These are phyloP conservation scores for Phyllosticta citriasiana DNA, from an alignment of 2,329 filamentous ascomycete species.

Conservation along the genomic window DNA sequence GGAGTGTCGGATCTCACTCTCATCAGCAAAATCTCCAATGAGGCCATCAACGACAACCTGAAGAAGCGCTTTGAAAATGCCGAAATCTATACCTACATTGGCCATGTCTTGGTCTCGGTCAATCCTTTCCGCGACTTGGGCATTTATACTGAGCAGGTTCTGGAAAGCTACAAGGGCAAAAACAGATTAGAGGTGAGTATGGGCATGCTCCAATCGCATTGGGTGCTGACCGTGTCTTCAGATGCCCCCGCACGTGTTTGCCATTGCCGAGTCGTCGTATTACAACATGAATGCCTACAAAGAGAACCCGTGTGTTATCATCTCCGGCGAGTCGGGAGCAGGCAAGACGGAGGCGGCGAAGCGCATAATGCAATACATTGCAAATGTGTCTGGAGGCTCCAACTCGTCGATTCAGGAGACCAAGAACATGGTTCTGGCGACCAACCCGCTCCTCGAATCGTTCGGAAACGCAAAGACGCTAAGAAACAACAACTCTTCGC, in stretches of 20 bases:
- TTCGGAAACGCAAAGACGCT: slow-evolving; percentile 98
- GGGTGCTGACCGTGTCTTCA: slow-evolving; percentile 11
- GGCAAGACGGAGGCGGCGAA: slow-evolving; percentile 98
- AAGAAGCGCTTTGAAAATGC: slow-evolving; percentile 96
- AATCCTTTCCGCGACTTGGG: slow-evolving; percentile 96
- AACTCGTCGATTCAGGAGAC: slow-evolving; percentile 88
- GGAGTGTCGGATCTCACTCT: slow-evolving; percentile 95
- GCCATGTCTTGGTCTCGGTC: slow-evolving; percentile 97
- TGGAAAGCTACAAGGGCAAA: slow-evolving; percentile 92
- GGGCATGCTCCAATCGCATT: background rate
- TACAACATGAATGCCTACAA: slow-evolving; percentile 99
- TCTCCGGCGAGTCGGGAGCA: slow-evolving; percentile 94
- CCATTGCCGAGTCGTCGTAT: slow-evolving; percentile 90
- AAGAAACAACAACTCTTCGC: slow-evolving; percentile 96
- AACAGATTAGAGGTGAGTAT: slow-evolving; percentile 67
- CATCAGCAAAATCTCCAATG: slow-evolving; percentile 97
- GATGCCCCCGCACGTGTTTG: slow-evolving; percentile 91
- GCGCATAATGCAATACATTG: slow-evolving; percentile 99
- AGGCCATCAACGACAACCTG: slow-evolving; percentile 97
- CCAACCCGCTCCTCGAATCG: slow-evolving; percentile 91
- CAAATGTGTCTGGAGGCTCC: slow-evolving; percentile 79
- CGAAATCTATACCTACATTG: slow-evolving; percentile 99
- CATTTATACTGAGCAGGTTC: slow-evolving; percentile 91
- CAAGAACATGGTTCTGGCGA: slow-evolving; percentile 98
- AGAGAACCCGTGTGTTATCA: slow-evolving; percentile 98